These are phyloP conservation scores for Exophiala sideris DNA, from an alignment of 2,329 filamentous ascomycete genomes.

Conservation along the genomic window DNA sequence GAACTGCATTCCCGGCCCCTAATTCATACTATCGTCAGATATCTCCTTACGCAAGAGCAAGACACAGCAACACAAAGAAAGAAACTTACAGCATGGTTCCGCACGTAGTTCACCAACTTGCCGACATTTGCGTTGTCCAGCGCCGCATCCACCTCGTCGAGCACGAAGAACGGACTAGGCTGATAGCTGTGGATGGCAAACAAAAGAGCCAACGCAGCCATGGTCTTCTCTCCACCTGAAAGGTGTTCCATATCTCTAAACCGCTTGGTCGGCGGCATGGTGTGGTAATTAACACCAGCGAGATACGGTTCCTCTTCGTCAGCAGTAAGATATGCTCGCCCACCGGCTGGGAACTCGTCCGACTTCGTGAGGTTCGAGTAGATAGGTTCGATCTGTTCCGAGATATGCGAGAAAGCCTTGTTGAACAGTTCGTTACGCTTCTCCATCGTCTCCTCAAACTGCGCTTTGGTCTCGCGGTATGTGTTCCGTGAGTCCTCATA, in stretches of 20 bases:
- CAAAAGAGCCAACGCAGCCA: slow-evolving; percentile 91
- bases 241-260: slow-evolving; percentile 99
- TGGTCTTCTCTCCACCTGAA: slow-evolving; percentile 96
- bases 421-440: slow-evolving; percentile 88
- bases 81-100: slow-evolving; percentile 65
- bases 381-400: slow-evolving; percentile 86
- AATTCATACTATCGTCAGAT: neutral
- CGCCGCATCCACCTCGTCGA: slow-evolving; percentile 96
- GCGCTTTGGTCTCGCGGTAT: slow-evolving; percentile 72
- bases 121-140: slow-evolving; percentile 97
- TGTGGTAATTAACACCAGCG: slow-evolving; percentile 95
- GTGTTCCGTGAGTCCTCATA: slow-evolving; percentile 78
- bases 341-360: slow-evolving; percentile 87
- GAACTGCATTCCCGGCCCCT: slow-evolving; percentile 94
- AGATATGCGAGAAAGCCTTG: slow-evolving; percentile 91
- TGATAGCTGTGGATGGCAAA: slow-evolving; percentile 98
- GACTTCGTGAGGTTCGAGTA: slow-evolving; percentile 94
- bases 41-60: neutral
- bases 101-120: slow-evolving; percentile 94
- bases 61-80: neutral
- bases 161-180: slow-evolving; percentile 92
- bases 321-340: slow-evolving; percentile 82
- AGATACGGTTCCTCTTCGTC: slow-evolving; percentile 96
- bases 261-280: slow-evolving; percentile 96
- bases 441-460: slow-evolving; percentile 77